These are phyloP conservation scores for Cordia subcordata DNA, from an alignment of 257 asterid genomes.

Conservation along the genomic window DNA sequence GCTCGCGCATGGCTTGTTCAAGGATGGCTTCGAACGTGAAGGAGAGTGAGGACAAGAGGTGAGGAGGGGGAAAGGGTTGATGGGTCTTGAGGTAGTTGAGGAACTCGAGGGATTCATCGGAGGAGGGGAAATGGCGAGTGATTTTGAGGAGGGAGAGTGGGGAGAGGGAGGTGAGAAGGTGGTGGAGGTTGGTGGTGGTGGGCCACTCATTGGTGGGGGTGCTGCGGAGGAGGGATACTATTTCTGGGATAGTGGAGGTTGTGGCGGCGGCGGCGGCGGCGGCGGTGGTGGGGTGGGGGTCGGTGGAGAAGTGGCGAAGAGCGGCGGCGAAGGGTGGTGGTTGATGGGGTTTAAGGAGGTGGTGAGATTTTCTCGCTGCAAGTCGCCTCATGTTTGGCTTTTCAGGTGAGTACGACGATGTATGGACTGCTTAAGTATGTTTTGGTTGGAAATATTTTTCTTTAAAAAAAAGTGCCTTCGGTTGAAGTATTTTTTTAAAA, in stretches of 20 bases:
- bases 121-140: slow-evolving; percentile 55
- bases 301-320: slow-evolving; percentile 20
- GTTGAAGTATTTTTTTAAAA: too few relatives aligned
- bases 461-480: too few relatives aligned
- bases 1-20: slow-evolving; percentile 50
- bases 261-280: slow-evolving; percentile 10
- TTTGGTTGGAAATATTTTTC: too few relatives aligned
- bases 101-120: slow-evolving; percentile 49
- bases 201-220: slow-evolving; percentile 52
- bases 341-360: slow-evolving; percentile 10
- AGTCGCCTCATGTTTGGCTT: background rate
- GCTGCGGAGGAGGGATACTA: slow-evolving; percentile 43
- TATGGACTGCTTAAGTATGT: too few relatives aligned
- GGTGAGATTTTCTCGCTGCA: slow-evolving; percentile 25
- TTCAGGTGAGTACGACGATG: background rate
- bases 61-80: slow-evolving; percentile 1
- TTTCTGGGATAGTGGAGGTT: slow-evolving; percentile 25
- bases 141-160: slow-evolving; percentile 47
- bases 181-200: slow-evolving; percentile 34
- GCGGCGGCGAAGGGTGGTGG: slow-evolving; percentile 16
- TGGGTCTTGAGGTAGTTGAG: slow-evolving; percentile 38
- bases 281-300: slow-evolving; percentile 4
- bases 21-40: slow-evolving; percentile 60
- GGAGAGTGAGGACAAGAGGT: slow-evolving; percentile 26
- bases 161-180: slow-evolving; percentile 42